These are phyloP conservation scores for Melanogaster broomeanus DNA, from an alignment of 768 basidiomycete genomes.

Conservation along the genomic window DNA sequence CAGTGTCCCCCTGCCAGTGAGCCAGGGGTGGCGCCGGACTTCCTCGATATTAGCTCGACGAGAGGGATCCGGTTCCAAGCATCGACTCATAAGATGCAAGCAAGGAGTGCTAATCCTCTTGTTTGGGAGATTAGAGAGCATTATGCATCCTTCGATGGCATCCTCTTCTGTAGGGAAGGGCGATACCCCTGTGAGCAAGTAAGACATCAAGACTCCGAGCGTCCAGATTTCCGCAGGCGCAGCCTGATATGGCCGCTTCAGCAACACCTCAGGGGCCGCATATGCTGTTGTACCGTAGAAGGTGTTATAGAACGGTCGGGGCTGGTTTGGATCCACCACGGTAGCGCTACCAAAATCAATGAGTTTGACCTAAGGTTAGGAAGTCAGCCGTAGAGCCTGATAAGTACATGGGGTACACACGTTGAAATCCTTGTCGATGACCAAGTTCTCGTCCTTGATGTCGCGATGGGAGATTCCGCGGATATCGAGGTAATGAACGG, in stretches of 20 bases:
- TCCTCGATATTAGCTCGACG: slow-evolving; percentile 80
- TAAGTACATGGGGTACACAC: slow-evolving; percentile 34
- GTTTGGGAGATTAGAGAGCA: slow-evolving; percentile 44
- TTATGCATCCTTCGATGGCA: slow-evolving; percentile 66
- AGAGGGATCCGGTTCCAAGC: slow-evolving; percentile 82
- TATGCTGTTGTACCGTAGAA: slow-evolving; percentile 97
- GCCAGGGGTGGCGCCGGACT: slow-evolving; percentile 85
- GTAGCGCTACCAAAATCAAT: slow-evolving; percentile 96
- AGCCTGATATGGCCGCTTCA: slow-evolving; percentile 85
- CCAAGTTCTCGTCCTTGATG: slow-evolving; percentile 95
- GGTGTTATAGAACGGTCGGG: slow-evolving; percentile 67
- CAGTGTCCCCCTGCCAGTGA: slow-evolving; percentile 39
- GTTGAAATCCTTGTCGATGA: slow-evolving; percentile 73
- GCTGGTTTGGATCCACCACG: slow-evolving; percentile 60
- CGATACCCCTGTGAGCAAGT: slow-evolving; percentile 88
- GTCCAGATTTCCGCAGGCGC: slow-evolving; percentile 97
- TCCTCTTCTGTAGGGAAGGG: slow-evolving; percentile 90
- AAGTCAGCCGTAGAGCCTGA: slow-evolving; percentile 10
- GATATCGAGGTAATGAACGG: slow-evolving; percentile 75
- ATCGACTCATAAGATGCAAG: slow-evolving; percentile 67
- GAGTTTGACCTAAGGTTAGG: slow-evolving; percentile 70
- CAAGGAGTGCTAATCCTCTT: slow-evolving; percentile 46
- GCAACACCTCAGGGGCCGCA: slow-evolving; percentile 92
- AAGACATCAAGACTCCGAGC: slow-evolving; percentile 91
- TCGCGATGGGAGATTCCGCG: slow-evolving; percentile 93